A percentile compares a stretch with the other conserved stretches of the same genome.
Evolutionary conservation across 768 basidiomycete genomes (phyloP).

Genomic region (Gloeostereum incarnatum): DNA sequence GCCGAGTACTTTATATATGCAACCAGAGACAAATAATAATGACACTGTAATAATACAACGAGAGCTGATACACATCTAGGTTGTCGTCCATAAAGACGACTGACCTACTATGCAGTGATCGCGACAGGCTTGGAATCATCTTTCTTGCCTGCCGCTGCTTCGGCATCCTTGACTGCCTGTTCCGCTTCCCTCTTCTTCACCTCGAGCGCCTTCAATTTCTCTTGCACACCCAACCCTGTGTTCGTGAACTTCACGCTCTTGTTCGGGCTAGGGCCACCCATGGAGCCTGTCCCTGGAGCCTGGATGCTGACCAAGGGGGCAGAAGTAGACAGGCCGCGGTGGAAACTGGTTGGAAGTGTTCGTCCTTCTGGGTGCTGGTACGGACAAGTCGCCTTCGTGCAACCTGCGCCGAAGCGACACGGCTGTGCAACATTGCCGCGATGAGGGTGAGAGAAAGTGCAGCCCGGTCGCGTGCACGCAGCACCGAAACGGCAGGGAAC

Average conservation of each 20-base stretch:
- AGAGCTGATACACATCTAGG: neutral
- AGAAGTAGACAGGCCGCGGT: constrained; percentile 58
- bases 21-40: neutral
- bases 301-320: constrained; percentile 54
- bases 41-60: neutral
- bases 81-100: neutral
- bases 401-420: constrained; percentile 80
- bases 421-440: constrained; percentile 36
- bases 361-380: constrained; percentile 90
- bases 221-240: constrained; percentile 20
- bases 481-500: constrained; percentile 62
- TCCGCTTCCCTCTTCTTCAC: constrained; percentile 54
- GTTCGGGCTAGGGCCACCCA: constrained; percentile 55
- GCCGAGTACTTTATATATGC: neutral
- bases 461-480: constrained; percentile 59
- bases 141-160: constrained; percentile 53
- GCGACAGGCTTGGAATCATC: constrained; percentile 44
- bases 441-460: constrained; percentile 61
- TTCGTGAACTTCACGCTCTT: constrained; percentile 68
- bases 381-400: constrained; percentile 80
- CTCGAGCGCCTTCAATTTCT: constrained; percentile 57
- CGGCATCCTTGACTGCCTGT: constrained; percentile 57
- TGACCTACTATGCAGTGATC: constrained; percentile 23
- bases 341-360: constrained; percentile 71
- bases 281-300: constrained; percentile 57